Base-by-base conservation (phyloP, 1,284 basidiomycete genomes). In the Trichosporon asahii region DNA sequence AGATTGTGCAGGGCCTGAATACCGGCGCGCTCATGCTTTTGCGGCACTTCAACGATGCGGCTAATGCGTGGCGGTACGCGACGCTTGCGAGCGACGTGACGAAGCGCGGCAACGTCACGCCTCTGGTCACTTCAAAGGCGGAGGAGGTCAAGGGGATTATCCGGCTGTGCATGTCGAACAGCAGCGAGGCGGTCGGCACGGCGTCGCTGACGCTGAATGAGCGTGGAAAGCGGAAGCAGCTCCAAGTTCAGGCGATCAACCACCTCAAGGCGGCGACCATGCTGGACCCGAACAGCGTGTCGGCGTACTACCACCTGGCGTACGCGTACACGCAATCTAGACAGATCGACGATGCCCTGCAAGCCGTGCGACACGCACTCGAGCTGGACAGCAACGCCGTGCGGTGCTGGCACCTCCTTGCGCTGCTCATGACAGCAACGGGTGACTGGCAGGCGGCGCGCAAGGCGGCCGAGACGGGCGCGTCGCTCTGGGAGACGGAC, bases 391-490 rank as follows among this genome's bases (percentile, higher is more conserved):
- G 91, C 0, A 85, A 84, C 27, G 90, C 92, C 75, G 86, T 92
- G 29, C 88, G 92, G 53, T 89, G 91, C 68, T 98, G 95, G 96
- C 96, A 98, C 82, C 86, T 98, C 18, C 87, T 98, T 0, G 93
- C 92, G 0, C 85, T 99, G 5, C 82, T 98, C 15, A 86, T 95
- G 11, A 90, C 90, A 0, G 90, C 92, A 5, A 86, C 87, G 37
- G 93, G 91, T 71, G 90, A 95, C 77, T 95, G 92, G 92, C 84
- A 85, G 37, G 90, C 89, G 6, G 95, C 95, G 0, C 85, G 86
- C 57, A 89, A 89, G 68, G 89, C 96, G 2, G 84, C 95, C 63
- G 93, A 95, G 68, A 86, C 89, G 2, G 91, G 89, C 18, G 84
- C 89, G 1, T 85, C 83, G 9, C 84, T 89, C 15, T 86, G 84